Percentiles rank a stretch among this genome's conserved stretches.
phyloP scores from a whole-genome alignment of 371 early-diverging fungal genomes.

The Zopfochytrium polystomum region DNA sequence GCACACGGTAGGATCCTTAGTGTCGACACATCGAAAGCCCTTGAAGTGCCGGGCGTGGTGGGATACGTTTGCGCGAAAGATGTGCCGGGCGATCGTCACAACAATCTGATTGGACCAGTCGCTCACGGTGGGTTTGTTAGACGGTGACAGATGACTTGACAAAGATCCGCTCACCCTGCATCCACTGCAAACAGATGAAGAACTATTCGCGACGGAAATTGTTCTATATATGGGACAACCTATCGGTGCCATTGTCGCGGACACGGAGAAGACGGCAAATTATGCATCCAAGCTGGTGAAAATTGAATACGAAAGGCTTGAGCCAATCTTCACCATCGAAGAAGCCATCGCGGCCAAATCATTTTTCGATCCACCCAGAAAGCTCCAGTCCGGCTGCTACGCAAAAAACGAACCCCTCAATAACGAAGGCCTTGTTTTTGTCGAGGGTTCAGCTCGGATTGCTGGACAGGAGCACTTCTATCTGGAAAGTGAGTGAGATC shows the following conservation, averaged over 20 bases:
- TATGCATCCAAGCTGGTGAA: constrained; percentile 62
- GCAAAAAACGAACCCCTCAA: constrained; percentile 3
- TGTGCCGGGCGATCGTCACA: constrained; percentile 43
- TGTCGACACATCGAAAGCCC: constrained; percentile 59
- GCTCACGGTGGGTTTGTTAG: constrained; percentile 31
- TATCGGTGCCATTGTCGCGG: constrained; percentile 70
- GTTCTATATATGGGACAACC: constrained; percentile 65
- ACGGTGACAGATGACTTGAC: too few species aligned
- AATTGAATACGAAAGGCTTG: constrained; percentile 62
- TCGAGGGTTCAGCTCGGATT: constrained; percentile 59
- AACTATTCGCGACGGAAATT: constrained; percentile 62
- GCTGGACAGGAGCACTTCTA: constrained; percentile 77
- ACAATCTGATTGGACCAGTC: constrained; percentile 45
- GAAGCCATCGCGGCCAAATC: constrained; percentile 64
- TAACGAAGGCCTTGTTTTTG: constrained; percentile 48
- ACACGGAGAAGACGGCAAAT: constrained; percentile 56
- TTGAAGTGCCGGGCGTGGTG: constrained; percentile 57
- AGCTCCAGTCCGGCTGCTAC: constrained; percentile 40
- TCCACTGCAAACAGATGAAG: constrained; percentile 53
- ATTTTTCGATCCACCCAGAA: constrained; percentile 51
- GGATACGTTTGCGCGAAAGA: constrained; percentile 62
- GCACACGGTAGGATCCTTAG: constrained; percentile 61
- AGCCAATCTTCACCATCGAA: constrained; percentile 58
- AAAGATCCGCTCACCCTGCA: neutral
- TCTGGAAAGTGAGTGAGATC: constrained; percentile 51